phyloP scores from a whole-genome alignment of 257 asterid genomes.

The Solanum medicagineum region DNA sequence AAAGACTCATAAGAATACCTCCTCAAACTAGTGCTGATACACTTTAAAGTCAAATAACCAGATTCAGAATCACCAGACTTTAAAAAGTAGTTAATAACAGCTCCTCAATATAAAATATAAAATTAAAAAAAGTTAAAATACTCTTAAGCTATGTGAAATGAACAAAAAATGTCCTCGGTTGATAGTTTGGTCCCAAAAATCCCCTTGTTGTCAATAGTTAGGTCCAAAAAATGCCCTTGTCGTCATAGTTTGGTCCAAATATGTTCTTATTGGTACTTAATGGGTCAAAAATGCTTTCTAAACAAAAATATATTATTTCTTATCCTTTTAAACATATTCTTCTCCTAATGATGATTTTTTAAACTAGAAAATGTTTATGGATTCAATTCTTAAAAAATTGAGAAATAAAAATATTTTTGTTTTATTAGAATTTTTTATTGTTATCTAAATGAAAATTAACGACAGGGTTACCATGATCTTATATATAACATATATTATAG shows the following conservation, averaged over 20 bases:
- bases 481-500: too few species aligned
- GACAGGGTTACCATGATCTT: background rate
- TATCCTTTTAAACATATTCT: background rate
- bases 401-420: background rate
- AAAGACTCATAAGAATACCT: background rate
- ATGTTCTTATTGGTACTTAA: too few species aligned
- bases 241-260: background rate
- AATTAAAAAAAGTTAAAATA: background rate
- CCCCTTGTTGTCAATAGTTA: background rate
- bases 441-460: background rate
- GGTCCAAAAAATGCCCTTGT: background rate
- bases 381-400: too few species aligned
- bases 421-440: too few species aligned
- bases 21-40: background rate
- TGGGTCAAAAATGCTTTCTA: background rate
- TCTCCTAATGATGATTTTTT: background rate
- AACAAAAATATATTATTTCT: too few species aligned
- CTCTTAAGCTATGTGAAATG: background rate
- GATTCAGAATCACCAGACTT: background rate
- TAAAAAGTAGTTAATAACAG: background rate
- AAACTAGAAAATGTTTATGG: too few species aligned
- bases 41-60: background rate
- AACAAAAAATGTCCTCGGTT: background rate
- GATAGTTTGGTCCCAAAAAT: too few species aligned
- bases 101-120: background rate